Base-by-base conservation (phyloP, 352 stramenopile species). In the Peronosclerospora sorghi region DNA sequence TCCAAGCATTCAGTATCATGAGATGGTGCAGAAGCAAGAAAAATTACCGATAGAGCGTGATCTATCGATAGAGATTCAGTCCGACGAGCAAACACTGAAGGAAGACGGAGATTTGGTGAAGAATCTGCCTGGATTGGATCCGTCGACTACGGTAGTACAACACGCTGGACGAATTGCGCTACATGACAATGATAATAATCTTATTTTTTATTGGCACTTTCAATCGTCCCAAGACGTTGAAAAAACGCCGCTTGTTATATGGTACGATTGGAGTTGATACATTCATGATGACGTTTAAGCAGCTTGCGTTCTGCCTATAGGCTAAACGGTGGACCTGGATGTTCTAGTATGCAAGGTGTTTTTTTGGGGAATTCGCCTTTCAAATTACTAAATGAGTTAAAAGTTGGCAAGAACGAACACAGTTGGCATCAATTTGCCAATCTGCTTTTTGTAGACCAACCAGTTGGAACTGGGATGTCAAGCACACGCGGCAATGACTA, bases 151-250 rank as follows among this genome's bases (percentile, higher is more conserved):
- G 21, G 48, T 87, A n/a, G 61, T 59, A 19, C 78, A 91, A 19
- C 73, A 87, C 45, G 78, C 78, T 0, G 78, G 78, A 0, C 58
- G 58, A 24, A 81, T 91, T 32, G 28, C 64, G 1, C 35, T 91
- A 19, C 53, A 73, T 45, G 51, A 65, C 12, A 56, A 27, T 10
- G 66, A 64, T 20, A 65, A 62, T 15, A 83, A 83, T 49, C 50
- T 58, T 2, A 61, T 91, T 20, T 91, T 91, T 48, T 91, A 88
- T 41, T 91, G 79, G 79, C 75, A 85, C 41, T 84, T 91, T 30
- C 54, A 64, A 15, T 72, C 75, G 1, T 51, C 63, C 10, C 51
- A 60, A 12, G 43, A 71, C 12, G 26, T 75, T 5, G 62, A 76
- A 44, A 73, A 51, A 7, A 63, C 65, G 19, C 75, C 75, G 23